phyloP scores from a whole-genome alignment of 2,329 filamentous ascomycete species.

The Nemania abortiva region DNA sequence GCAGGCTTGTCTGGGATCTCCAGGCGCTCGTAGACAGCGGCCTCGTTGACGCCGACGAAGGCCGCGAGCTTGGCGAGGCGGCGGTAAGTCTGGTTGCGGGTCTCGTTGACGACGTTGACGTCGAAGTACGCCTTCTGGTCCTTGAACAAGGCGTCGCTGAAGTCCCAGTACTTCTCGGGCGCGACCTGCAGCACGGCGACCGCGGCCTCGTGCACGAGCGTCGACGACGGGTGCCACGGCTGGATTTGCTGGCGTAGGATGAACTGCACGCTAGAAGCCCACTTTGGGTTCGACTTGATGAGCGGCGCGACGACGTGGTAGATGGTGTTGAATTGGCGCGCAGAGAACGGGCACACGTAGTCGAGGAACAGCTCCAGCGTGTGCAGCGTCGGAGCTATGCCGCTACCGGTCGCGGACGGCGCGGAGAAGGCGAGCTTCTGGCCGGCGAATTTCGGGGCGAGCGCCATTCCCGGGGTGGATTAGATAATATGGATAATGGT shows the following conservation, averaged over 20 bases:
- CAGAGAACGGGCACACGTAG: conserved; percentile 86
- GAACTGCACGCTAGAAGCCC: conserved; percentile 71
- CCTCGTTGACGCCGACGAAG: conserved; percentile 76
- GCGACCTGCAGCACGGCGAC: conserved; percentile 80
- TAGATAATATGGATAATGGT: background rate
- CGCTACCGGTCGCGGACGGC: conserved; percentile 50
- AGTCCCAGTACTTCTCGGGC: conserved; percentile 82
- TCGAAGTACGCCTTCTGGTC: conserved; percentile 86
- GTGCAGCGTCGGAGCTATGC: conserved; percentile 62
- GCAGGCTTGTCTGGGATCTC: conserved; percentile 75
- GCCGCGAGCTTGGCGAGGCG: conserved; percentile 81
- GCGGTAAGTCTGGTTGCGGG: conserved; percentile 84
- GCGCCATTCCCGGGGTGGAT: conserved; percentile 68
- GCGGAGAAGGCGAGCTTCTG: conserved; percentile 70
- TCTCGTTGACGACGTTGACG: conserved; percentile 83
- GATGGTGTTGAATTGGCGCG: conserved; percentile 80
- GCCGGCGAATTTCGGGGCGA: conserved; percentile 81
- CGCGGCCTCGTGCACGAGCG: conserved; percentile 83
- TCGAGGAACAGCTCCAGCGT: conserved; percentile 80
- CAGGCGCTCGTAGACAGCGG: conserved; percentile 76
- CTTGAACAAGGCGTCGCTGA: conserved; percentile 74
- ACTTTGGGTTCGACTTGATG: conserved; percentile 70
- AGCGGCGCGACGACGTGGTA: conserved; percentile 73
- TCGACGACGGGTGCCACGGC: conserved; percentile 93
- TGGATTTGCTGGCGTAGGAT: conserved; percentile 94